These are phyloP conservation scores for Colletotrichum sp. DNA, from an alignment of 2,329 filamentous ascomycete genomes.

Conservation along the genomic window DNA sequence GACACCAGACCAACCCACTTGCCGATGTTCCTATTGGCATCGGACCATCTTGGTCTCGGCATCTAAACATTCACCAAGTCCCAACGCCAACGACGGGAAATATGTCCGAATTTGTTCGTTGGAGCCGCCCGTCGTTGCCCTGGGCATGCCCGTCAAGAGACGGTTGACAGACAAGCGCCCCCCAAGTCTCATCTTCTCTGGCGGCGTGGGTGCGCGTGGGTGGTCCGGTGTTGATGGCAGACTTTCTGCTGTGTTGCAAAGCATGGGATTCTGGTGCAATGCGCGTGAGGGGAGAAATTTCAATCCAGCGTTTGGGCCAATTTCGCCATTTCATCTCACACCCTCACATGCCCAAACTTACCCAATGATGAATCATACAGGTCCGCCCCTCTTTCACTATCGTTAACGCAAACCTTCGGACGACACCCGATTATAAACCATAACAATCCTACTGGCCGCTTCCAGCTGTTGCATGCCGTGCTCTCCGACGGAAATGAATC, in stretches of 20 bases:
- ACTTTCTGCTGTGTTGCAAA: neutral
- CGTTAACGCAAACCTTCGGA: neutral
- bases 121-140: neutral
- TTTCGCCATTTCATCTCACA: neutral
- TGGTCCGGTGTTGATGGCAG: neutral
- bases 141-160: neutral
- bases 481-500: neutral
- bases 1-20: neutral
- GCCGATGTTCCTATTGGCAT: neutral
- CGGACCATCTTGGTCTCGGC: neutral
- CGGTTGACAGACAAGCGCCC: neutral
- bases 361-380: neutral
- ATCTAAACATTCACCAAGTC: neutral
- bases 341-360: neutral
- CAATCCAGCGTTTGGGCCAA: neutral
- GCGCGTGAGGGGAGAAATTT: neutral
- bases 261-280: neutral
- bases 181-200: neutral
- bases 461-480: neutral
- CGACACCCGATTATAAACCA: neutral
- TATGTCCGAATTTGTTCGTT: neutral
- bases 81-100: neutral
- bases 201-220: neutral
- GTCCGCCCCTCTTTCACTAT: neutral
- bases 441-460: neutral